Conservation (phyloP, 2,329 filamentous ascomycete genomes). For the Bipolaris victoriae region DNA sequence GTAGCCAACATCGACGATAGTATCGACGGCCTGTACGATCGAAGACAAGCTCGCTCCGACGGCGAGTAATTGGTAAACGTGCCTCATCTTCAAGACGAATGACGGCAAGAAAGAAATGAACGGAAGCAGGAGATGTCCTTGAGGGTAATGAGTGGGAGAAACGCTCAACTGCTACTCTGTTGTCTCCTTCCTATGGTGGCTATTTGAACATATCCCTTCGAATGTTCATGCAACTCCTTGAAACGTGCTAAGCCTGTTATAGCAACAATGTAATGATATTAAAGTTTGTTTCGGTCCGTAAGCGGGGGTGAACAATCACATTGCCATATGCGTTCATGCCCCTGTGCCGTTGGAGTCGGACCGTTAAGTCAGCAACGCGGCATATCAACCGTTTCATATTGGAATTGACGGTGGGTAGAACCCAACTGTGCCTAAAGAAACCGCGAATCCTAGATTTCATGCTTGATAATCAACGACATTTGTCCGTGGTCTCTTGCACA, state of each 20-base stretch:
- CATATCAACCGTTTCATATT: not conserved
- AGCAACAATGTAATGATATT: not conserved
- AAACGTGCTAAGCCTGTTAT: not conserved
- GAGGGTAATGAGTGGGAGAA: not conserved
- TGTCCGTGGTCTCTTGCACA: not conserved
- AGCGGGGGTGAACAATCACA: not conserved
- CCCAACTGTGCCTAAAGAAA: not conserved
- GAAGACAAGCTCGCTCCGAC: constrained; percentile 6
- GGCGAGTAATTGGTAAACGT: constrained; percentile 1
- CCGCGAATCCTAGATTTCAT: not conserved
- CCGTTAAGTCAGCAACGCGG: not conserved
- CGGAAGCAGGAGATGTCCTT: not conserved
- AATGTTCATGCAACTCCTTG: not conserved
- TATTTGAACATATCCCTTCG: not conserved
- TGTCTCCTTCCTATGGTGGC: not conserved
- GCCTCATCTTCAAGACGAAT: constrained; percentile 3
- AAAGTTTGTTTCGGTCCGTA: constrained; percentile 1
- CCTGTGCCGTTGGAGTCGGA: constrained; percentile 1
- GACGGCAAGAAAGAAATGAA: not conserved
- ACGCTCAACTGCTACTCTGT: not conserved
- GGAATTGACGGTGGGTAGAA: not conserved
- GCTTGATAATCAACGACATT: not conserved
- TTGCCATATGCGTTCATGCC: not conserved
- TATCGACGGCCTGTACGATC: constrained; percentile 37
- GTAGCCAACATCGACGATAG: constrained; percentile 67